phyloP scores from a whole-genome alignment of 805 yeast genomes.

The Dipodascus geniculatus region DNA sequence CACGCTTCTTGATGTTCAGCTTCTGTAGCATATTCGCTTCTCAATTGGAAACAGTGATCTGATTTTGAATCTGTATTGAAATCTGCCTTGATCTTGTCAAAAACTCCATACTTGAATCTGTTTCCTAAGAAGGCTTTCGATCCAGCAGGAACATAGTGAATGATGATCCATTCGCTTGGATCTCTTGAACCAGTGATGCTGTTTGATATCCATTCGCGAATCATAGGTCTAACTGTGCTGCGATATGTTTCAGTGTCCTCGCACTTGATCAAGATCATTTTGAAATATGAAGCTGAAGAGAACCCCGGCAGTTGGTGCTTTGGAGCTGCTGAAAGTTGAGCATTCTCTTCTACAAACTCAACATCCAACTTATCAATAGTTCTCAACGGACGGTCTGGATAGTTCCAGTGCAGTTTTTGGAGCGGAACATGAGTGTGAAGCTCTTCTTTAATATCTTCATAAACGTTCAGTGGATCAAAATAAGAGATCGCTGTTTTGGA shows the following conservation, averaged over 20 bases:
- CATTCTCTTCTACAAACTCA: slow-evolving; percentile 45
- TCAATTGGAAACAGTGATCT: slow-evolving; percentile 25
- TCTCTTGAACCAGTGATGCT: slow-evolving; percentile 28
- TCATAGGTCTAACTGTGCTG: slow-evolving; percentile 66
- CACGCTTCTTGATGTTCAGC: slow-evolving; percentile 35
- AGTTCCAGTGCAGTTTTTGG: slow-evolving; percentile 61
- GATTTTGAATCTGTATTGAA: slow-evolving; percentile 30
- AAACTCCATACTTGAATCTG: slow-evolving; percentile 35
- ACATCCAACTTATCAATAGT: slow-evolving; percentile 52
- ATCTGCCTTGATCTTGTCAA: slow-evolving; percentile 44
- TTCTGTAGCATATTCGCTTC: slow-evolving; percentile 11
- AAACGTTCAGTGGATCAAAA: slow-evolving; percentile 64
- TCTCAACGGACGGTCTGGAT: slow-evolving; percentile 40
- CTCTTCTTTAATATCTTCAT: slow-evolving; percentile 32
- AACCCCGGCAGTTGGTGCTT: slow-evolving; percentile 31
- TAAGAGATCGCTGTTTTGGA: slow-evolving; percentile 35
- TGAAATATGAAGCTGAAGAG: slow-evolving; percentile 41
- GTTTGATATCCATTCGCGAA: slow-evolving; percentile 64
- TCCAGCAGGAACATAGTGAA: slow-evolving; percentile 37
- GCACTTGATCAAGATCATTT: slow-evolving; percentile 57
- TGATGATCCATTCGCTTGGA: slow-evolving; percentile 51
- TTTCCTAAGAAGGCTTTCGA: slow-evolving; percentile 23
- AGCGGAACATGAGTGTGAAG: slow-evolving; percentile 41
- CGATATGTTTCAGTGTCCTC: slow-evolving; percentile 65
- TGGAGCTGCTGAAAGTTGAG: slow-evolving; percentile 20